These are phyloP conservation scores for Yamadazyma diddensiae DNA, from an alignment of 1,139 yeast species.

Conservation along the genomic window DNA sequence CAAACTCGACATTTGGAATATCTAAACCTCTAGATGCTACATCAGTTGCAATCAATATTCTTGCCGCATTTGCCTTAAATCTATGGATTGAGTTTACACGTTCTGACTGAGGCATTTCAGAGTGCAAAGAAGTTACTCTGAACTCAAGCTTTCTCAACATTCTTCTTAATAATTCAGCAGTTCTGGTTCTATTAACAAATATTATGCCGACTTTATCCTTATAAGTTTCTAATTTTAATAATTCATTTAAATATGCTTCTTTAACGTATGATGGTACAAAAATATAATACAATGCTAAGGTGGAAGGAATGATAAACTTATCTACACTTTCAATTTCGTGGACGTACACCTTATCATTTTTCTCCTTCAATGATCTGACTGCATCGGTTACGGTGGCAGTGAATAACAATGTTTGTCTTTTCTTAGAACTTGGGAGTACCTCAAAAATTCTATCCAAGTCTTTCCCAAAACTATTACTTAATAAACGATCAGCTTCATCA, in stretches of 20 bases:
- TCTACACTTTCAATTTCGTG: slow-evolving; percentile 80
- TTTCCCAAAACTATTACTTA: slow-evolving; percentile 79
- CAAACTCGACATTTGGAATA: slow-evolving; percentile 88
- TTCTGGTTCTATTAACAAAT: slow-evolving; percentile 85
- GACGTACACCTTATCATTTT: slow-evolving; percentile 63
- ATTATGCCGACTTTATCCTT: slow-evolving; percentile 71
- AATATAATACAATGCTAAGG: slow-evolving; percentile 55
- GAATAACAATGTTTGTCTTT: slow-evolving; percentile 83
- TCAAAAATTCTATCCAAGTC: slow-evolving; percentile 73
- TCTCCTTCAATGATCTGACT: slow-evolving; percentile 74
- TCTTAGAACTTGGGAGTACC: slow-evolving; percentile 64
- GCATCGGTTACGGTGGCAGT: slow-evolving; percentile 97
- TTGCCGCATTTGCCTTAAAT: slow-evolving; percentile 91
- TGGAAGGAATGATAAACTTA: slow-evolving; percentile 74
- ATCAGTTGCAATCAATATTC: slow-evolving; percentile 90
- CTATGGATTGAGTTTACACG: slow-evolving; percentile 88
- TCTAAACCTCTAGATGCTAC: slow-evolving; percentile 97
- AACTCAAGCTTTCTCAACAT: slow-evolving; percentile 70
- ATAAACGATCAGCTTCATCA: slow-evolving; percentile 93
- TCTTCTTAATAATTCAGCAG: slow-evolving; percentile 84
- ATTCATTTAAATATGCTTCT: slow-evolving; percentile 77
- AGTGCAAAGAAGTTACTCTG: slow-evolving; percentile 85
- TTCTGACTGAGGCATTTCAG: slow-evolving; percentile 92
- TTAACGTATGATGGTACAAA: slow-evolving; percentile 81
- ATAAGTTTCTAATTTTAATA: slow-evolving; percentile 62